A percentile compares a stretch with the other conserved stretches of the same genome.
These are phyloP conservation scores for Tillandsia leiboldiana DNA, from an alignment of 176 grass and related monocot species.

Conservation along the genomic window DNA sequence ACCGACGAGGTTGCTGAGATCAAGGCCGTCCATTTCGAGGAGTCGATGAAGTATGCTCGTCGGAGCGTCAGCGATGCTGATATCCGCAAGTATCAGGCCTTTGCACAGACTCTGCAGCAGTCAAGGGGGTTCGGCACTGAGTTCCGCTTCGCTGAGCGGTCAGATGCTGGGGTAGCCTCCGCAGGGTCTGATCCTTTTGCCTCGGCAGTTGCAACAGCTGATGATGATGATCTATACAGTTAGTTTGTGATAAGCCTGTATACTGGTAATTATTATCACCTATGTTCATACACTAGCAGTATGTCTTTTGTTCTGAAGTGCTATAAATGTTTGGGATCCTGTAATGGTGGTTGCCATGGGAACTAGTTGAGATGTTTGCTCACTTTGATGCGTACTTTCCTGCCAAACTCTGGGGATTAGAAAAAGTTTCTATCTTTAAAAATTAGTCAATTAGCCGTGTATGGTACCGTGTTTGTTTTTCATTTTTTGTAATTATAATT, in stretches of 20 bases:
- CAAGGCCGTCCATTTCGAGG: slow-evolving; percentile 64
- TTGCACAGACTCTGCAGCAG: slow-evolving; percentile 80
- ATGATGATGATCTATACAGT: slow-evolving; percentile 79
- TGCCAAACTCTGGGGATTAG: too few relatives aligned
- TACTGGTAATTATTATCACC: too few relatives aligned
- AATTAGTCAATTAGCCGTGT: too few relatives aligned
- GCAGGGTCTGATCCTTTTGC: slow-evolving; percentile 46
- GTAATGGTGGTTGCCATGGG: too few relatives aligned
- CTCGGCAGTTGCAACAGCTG: slow-evolving; percentile 17
- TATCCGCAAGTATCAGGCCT: slow-evolving; percentile 82
- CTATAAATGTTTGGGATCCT: too few relatives aligned
- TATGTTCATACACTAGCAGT: too few relatives aligned
- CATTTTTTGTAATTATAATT: too few relatives aligned
- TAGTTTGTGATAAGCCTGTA: slow-evolving; percentile 14
- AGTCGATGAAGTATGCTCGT: slow-evolving; percentile 81
- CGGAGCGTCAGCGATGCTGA: slow-evolving; percentile 74
- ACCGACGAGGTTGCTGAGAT: slow-evolving; percentile 63
- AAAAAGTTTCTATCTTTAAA: too few relatives aligned
- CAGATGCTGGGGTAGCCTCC: slow-evolving; percentile 13
- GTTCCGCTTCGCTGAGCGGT: slow-evolving; percentile 59
- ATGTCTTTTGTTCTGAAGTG: too few relatives aligned
- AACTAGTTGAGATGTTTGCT: too few relatives aligned
- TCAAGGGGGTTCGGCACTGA: slow-evolving; percentile 66
- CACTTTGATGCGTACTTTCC: too few relatives aligned
- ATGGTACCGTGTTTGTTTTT: too few relatives aligned